Conservation (phyloP, 768 basidiomycete species). For the Serendipita sp. region DNA sequence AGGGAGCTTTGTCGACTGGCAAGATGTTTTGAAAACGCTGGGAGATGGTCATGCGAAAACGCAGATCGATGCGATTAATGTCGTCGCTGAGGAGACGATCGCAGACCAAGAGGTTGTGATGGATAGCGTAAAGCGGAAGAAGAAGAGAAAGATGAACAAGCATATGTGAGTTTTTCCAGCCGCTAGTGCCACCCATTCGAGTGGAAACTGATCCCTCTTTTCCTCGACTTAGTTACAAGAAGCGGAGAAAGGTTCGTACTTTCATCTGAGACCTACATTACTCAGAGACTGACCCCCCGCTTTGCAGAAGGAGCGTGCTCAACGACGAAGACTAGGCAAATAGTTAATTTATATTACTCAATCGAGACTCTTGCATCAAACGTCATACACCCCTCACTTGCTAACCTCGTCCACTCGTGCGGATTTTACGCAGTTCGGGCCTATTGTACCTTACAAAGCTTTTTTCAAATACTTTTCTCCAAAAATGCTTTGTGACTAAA, state of each 20-base stretch:
- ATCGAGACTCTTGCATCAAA: too few species aligned
- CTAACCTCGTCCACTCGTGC: too few species aligned
- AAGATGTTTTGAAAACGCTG: slow-evolving; percentile 44
- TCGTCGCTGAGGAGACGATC: slow-evolving; percentile 35
- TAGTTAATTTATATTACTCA: slow-evolving; percentile 9
- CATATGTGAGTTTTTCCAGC: slow-evolving; percentile 53
- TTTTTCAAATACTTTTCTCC: too few species aligned
- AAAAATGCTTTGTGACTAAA: too few species aligned
- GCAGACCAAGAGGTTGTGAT: slow-evolving; percentile 44
- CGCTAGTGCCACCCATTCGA: slow-evolving; percentile 5
- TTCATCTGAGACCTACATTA: not conserved
- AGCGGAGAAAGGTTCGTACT: slow-evolving; percentile 59
- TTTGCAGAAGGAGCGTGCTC: slow-evolving; percentile 16
- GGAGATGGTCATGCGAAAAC: slow-evolving; percentile 26
- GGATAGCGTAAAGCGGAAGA: slow-evolving; percentile 75
- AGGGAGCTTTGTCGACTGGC: slow-evolving; percentile 50
- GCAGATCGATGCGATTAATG: slow-evolving; percentile 32
- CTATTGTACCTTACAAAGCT: too few species aligned
- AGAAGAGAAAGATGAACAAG: slow-evolving; percentile 90
- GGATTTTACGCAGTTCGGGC: too few species aligned
- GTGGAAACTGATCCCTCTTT: not conserved
- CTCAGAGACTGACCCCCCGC: not conserved
- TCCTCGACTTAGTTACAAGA: slow-evolving; percentile 48
- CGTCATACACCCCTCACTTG: too few species aligned
- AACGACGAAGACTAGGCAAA: slow-evolving; percentile 16